Evolutionary conservation across 768 basidiomycete genomes (phyloP), one percentile per base, ranked within the genome.

Genomic region (Pholiota molesta): DNA sequence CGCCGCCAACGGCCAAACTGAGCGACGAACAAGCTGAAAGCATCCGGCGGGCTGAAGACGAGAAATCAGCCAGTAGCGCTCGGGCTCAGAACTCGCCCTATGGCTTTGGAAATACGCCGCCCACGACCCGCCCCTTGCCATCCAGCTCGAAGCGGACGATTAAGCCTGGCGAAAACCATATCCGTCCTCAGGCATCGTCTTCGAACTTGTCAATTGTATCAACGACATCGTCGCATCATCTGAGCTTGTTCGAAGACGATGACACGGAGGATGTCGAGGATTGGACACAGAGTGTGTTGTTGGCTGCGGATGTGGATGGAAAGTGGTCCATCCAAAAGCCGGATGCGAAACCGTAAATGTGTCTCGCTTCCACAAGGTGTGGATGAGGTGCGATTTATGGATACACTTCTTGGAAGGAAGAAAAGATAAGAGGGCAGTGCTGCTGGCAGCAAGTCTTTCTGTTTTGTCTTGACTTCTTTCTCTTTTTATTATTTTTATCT

Each of bases 241-340:
- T 85, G 40, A 82, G 81, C 19, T 68, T 84, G 52, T 70, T 81
- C 40, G 76, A 79, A 56, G 78, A 83, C 23, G 75, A 76, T 40
- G 74, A 79, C 44, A 29, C 49, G 14, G 79, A 77, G 39, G 74
- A 76, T 45, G 78, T 79, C 61, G 88, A 85, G 53, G 85, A 91
- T 69, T 94, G 92, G 91, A 88, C 88, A 51, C 78, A 81, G 68
- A 89, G 87, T 66, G 91, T 93, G 53, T 71, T 93, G 61, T 72
- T 86, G 73, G 89, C 88, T n/a, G 89, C 88, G 60, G 86, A 88
- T 68, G 69, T 77, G 54, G 79, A 66, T 55, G 60, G 60, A 19
- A 40, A 59, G 19, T 66, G 62, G 65, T 37, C 49, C 40, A 33
- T 55, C 23, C 56, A 59, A 44, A 53, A 29, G 52, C 39, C 53